These are phyloP conservation scores for Saturnispora sekii DNA, from an alignment of 805 yeast genomes.

Conservation along the genomic window DNA sequence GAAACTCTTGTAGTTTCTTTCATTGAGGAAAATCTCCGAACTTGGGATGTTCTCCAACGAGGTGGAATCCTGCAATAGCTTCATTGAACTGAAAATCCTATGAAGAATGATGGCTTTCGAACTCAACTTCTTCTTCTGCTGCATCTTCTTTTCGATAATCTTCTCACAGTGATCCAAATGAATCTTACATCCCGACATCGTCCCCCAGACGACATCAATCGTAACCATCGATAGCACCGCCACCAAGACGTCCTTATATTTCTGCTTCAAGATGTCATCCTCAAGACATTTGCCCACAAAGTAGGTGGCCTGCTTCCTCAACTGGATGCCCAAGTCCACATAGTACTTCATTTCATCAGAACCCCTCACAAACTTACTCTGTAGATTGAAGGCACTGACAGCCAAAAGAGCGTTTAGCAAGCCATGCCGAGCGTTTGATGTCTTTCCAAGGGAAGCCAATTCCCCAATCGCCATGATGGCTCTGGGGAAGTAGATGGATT, in stretches of 20 bases:
- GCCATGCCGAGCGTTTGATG: slow-evolving; percentile 70
- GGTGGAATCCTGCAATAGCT: slow-evolving; percentile 70
- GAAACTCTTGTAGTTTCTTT: slow-evolving; percentile 26
- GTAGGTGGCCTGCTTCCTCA: slow-evolving; percentile 64
- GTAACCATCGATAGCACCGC: slow-evolving; percentile 82
- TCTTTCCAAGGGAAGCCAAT: slow-evolving; percentile 58
- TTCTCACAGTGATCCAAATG: slow-evolving; percentile 71
- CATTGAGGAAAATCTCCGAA: slow-evolving; percentile 28
- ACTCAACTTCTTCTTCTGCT: slow-evolving; percentile 52
- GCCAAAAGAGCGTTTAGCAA: slow-evolving; percentile 71
- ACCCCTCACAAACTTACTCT: slow-evolving; percentile 58
- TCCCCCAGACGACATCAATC: slow-evolving; percentile 84
- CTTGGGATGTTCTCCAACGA: slow-evolving; percentile 31
- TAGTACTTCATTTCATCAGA: slow-evolving; percentile 62
- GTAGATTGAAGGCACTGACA: slow-evolving; percentile 72
- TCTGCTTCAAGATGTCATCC: slow-evolving; percentile 44
- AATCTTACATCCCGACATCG: slow-evolving; percentile 74
- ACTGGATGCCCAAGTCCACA: slow-evolving; percentile 59
- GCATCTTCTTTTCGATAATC: slow-evolving; percentile 62
- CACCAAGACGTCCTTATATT: slow-evolving; percentile 75
- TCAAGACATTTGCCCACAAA: slow-evolving; percentile 53
- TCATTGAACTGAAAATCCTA: slow-evolving; percentile 65
- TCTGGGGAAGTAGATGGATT: slow-evolving; percentile 73
- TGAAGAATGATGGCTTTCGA: slow-evolving; percentile 72
- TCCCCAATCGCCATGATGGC: slow-evolving; percentile 81